Evolutionary conservation across 1,284 basidiomycete genomes (phyloP), one percentile per base, ranked within the genome.

Genomic region (Puccinia hordei): DNA sequence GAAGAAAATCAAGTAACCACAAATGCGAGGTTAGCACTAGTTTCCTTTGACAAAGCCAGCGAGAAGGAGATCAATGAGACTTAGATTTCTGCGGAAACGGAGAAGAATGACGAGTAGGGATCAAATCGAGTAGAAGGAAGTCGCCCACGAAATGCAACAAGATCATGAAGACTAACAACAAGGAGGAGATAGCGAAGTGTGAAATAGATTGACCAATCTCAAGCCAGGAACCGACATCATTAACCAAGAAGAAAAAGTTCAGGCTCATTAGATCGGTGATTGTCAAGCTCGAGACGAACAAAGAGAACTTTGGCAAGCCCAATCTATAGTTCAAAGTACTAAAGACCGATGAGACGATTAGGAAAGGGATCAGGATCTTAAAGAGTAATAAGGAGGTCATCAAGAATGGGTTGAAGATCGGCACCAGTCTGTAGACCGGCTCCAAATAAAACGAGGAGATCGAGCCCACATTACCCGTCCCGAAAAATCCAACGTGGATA

Each of bases 161-260:
- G 63, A 81, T 85, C 33, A 92, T 92, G 89, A 92, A 94, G 35
- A 93, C 88, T 72, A 93, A 87, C 73, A 95, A 86, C 63, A 94
- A 86, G 1, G 92, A 94, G 0, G 92, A 90, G 83, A 94, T 93
- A 83, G 91, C 92, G 86, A 94, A 95, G 86, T 94, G 93, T 77
- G 90, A 93, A 84, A 95, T 94, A 0, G 91, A 91, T 85, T 93
- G 92, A 5, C 93, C 93, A 80, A 94, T 95, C 84, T 95, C 92
- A 75, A 95, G 87, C 94, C 93, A 95, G 8, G 92, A 93, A 88
- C 92, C 92, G 41, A 90, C 91, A 84, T 94, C 93, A 41, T 90
- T 90, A 59, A 95, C 93, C 46, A 90, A 90, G 86, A 92, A 91
- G 86, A 95, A 93, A 86, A 95, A 95, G 17, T 90, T 88, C 81